Evolutionary conservation across 2,329 filamentous ascomycete genomes (phyloP).

Genomic region (Phoma sp.): DNA sequence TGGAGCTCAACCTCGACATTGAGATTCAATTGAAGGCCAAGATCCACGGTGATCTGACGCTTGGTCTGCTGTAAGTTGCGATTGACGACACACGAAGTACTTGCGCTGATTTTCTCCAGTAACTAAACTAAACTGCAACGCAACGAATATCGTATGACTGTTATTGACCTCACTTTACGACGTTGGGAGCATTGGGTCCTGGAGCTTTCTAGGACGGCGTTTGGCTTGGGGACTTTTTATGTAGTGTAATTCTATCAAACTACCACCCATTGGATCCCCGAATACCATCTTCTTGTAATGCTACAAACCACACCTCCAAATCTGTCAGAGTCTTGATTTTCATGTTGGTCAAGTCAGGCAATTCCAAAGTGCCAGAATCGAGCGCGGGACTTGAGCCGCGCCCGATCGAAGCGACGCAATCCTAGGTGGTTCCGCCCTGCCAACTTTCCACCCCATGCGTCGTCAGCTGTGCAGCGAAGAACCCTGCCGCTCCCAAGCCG

Average conservation of each 20-base stretch:
- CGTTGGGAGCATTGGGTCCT: constrained; percentile 22
- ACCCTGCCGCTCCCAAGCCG: constrained; percentile 4
- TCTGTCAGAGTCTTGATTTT: too few relatives aligned
- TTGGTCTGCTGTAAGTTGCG: constrained; percentile 58
- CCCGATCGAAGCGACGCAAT: constrained; percentile 2
- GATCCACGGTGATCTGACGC: constrained; percentile 68
- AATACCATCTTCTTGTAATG: not conserved
- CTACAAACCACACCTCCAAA: not conserved
- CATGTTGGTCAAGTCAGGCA: too few relatives aligned
- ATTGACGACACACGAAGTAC: not conserved
- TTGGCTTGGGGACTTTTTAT: constrained; percentile 23
- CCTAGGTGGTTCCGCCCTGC: constrained; percentile 12
- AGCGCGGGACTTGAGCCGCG: not conserved
- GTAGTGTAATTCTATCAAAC: constrained; percentile 29
- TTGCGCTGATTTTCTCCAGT: constrained; percentile 31
- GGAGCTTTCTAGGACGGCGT: constrained; percentile 31
- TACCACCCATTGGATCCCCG: not conserved
- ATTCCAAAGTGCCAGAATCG: not conserved
- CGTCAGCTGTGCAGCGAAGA: constrained; percentile 26
- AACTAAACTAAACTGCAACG: constrained; percentile 29
- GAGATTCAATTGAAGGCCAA: constrained; percentile 70
- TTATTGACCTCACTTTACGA: constrained; percentile 23
- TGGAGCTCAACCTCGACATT: constrained; percentile 68
- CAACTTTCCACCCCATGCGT: constrained; percentile 4
- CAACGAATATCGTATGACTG: constrained; percentile 27